These are phyloP conservation scores for Fagopyrum tataricum DNA, from an alignment of 148 eudicot species.

Conservation along the genomic window DNA sequence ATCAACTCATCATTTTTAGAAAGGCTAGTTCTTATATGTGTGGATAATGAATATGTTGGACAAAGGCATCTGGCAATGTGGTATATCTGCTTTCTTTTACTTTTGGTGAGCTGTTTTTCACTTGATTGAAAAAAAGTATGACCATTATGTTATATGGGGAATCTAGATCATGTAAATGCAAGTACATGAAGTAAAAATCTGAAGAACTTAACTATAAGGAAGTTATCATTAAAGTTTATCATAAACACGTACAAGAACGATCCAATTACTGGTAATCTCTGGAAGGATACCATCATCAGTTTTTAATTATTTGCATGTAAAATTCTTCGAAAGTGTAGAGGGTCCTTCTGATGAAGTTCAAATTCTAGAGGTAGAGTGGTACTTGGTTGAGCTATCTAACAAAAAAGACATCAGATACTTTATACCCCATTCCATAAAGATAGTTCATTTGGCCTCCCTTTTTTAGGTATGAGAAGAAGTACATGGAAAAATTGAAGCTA, in stretches of 20 bases:
- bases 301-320: background rate
- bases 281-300: background rate
- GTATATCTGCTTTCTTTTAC: background rate
- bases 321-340: background rate
- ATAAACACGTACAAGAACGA: background rate
- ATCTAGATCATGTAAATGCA: background rate
- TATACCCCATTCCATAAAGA: background rate
- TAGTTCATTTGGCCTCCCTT: background rate
- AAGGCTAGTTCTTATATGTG: background rate
- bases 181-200: background rate
- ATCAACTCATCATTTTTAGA: background rate
- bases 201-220: background rate
- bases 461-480: conserved; percentile 65
- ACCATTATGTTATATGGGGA: background rate
- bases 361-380: background rate
- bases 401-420: background rate
- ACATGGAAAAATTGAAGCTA: conserved; percentile 51
- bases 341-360: background rate
- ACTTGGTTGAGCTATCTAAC: background rate
- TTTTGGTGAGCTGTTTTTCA: background rate
- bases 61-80: background rate
- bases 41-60: background rate
- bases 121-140: background rate
- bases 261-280: background rate
- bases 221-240: background rate